These are phyloP conservation scores for Globisporangium okanoganense DNA, from an alignment of 352 stramenopile genomes.

Conservation along the genomic window DNA sequence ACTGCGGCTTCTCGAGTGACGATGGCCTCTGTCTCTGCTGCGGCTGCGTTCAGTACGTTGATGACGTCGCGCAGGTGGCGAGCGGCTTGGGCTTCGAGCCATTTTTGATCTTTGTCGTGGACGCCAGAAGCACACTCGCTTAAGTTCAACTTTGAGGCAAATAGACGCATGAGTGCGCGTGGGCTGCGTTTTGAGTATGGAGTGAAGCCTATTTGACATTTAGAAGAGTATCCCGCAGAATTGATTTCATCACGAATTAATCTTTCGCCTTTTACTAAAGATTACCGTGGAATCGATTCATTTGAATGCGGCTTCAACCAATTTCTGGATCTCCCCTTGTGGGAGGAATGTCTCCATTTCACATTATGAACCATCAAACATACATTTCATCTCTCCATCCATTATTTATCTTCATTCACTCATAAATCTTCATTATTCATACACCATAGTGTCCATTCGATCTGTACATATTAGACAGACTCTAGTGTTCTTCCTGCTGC, in stretches of 20 bases:
- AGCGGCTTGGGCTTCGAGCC: conserved; percentile 2
- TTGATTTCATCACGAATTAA: conserved; percentile 82
- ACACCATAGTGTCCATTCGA: too few species aligned
- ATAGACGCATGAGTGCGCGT: not conserved
- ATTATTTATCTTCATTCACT: too few species aligned
- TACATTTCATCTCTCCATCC: not conserved
- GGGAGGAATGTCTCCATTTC: not conserved
- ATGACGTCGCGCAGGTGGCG: not conserved
- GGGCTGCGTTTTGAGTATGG: not conserved
- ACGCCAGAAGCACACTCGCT: not conserved
- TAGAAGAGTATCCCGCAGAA: conserved; percentile 25
- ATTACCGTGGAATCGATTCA: conserved; percentile 89
- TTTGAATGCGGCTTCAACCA: conserved; percentile 67
- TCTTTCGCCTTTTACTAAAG: conserved; percentile 95
- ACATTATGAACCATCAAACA: too few species aligned
- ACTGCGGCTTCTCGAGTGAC: not conserved
- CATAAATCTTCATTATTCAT: too few species aligned
- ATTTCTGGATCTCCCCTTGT: conserved; percentile 46
- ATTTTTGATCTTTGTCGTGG: too few species aligned
- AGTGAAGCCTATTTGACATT: too few species aligned
- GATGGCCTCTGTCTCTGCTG: not conserved
- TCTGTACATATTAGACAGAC: too few species aligned
- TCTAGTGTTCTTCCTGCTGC: not conserved
- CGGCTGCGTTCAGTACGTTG: not conserved
- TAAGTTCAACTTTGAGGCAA: not conserved